Conservation (phyloP, 2,329 filamentous ascomycete genomes). For the Fragosphaeria purpurea region DNA sequence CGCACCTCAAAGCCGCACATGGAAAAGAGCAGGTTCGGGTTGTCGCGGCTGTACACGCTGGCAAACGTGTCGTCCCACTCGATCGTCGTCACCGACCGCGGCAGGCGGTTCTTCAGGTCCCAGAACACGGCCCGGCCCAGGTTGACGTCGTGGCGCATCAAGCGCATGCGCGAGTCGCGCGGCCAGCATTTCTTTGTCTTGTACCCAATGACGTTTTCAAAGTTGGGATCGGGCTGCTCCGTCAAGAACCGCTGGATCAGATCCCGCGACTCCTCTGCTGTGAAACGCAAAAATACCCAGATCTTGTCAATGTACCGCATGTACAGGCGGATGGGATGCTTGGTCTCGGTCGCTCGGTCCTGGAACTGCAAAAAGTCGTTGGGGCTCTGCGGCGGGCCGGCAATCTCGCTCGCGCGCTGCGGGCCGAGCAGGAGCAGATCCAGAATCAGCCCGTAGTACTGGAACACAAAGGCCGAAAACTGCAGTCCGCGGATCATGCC, state of each 20-base stretch:
- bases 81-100: conserved; percentile 89
- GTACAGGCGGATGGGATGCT: conserved; percentile 94
- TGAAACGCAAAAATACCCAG: conserved; percentile 94
- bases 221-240: conserved; percentile 96
- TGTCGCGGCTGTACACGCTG: conserved; percentile 95
- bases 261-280: conserved; percentile 86
- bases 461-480: conserved; percentile 97
- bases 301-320: conserved; percentile 97
- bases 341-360: conserved; percentile 81
- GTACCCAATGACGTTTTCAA: conserved; percentile 98
- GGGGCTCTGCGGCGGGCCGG: conserved; percentile 82
- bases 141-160: conserved; percentile 98
- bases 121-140: conserved; percentile 95
- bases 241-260: conserved; percentile 96
- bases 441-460: conserved; percentile 93
- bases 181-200: conserved; percentile 99
- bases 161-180: conserved; percentile 88
- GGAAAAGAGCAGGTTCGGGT: conserved; percentile 91
- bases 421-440: conserved; percentile 86
- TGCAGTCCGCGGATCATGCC: conserved; percentile 96
- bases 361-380: conserved; percentile 98
- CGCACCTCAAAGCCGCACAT: conserved; percentile 98
- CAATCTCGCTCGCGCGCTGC: conserved; percentile 95
- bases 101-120: conserved; percentile 95
- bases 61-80: conserved; percentile 99